Evolutionary conservation across 176 grass and related monocot species (phyloP).

Genomic region (Aegilops bicornis): DNA sequence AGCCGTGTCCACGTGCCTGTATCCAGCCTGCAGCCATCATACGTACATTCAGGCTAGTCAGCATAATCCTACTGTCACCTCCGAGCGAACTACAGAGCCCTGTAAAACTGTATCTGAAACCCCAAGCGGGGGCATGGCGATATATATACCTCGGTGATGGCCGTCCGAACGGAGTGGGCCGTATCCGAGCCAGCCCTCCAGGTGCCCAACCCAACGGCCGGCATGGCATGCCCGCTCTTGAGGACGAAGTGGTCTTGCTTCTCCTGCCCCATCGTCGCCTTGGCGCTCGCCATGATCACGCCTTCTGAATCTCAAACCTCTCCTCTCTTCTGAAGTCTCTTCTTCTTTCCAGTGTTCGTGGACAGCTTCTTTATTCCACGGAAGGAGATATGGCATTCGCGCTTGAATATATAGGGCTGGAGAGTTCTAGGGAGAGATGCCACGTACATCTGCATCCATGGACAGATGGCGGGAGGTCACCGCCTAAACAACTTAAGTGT

Average conservation of each 20-base stretch:
- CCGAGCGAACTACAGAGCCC: background rate
- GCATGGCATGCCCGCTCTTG: constrained; percentile 61
- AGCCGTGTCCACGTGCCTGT: constrained; percentile 82
- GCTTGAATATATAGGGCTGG: background rate
- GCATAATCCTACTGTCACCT: background rate
- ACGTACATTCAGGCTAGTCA: background rate
- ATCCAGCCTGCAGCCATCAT: constrained; percentile 61
- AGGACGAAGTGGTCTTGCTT: constrained; percentile 45
- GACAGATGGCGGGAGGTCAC: constrained; percentile 39
- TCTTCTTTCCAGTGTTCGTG: background rate
- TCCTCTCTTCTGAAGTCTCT: background rate
- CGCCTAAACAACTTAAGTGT: background rate
- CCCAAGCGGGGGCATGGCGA: background rate
- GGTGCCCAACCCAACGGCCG: constrained; percentile 59
- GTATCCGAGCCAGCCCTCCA: constrained; percentile 57
- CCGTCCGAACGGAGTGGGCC: constrained; percentile 38
- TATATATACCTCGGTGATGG: constrained; percentile 53
- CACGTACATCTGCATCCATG: constrained; percentile 30
- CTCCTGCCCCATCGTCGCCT: constrained; percentile 33
- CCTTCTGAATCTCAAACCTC: background rate
- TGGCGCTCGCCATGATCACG: constrained; percentile 44
- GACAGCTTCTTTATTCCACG: background rate
- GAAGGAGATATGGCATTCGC: background rate
- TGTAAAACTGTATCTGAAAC: background rate
- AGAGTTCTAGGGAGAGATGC: constrained; percentile 15